Conservation (phyloP, 495 filamentous ascomycete genomes). For the Aspergillus cavernicola region DNA sequence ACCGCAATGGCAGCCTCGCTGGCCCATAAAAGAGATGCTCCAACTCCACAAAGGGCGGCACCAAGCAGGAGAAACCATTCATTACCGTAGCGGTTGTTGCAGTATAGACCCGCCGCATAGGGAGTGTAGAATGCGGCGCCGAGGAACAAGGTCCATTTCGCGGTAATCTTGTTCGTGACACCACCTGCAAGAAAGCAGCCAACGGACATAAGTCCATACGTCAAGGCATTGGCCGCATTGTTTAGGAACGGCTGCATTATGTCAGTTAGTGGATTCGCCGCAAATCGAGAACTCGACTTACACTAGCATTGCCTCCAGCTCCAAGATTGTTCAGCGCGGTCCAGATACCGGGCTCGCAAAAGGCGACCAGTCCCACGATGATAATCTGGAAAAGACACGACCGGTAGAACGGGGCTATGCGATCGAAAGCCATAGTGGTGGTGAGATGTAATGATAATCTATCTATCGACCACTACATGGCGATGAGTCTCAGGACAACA, state of each 20-base stretch:
- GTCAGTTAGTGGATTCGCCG: too few species aligned
- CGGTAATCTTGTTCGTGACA: constrained; percentile 50
- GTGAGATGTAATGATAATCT: background rate
- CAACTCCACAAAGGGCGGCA: constrained; percentile 50
- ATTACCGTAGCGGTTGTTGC: constrained; percentile 55
- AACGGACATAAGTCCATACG: constrained; percentile 56
- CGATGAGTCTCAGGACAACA: background rate
- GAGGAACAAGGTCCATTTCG: constrained; percentile 50
- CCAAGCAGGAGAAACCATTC: constrained; percentile 57
- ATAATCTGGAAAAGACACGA: constrained; percentile 54
- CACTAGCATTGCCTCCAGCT: constrained; percentile 53
- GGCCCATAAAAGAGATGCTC: constrained; percentile 54
- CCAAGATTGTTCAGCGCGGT: constrained; percentile 55
- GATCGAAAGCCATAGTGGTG: background rate
- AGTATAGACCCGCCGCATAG: constrained; percentile 54
- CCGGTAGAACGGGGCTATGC: constrained; percentile 30
- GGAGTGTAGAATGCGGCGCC: constrained; percentile 55
- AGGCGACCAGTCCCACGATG: constrained; percentile 51
- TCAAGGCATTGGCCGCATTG: constrained; percentile 56
- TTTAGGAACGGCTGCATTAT: background rate
- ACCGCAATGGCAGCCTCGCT: constrained; percentile 56
- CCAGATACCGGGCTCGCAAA: constrained; percentile 59
- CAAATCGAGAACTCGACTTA: constrained; percentile 31
- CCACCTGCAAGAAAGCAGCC: constrained; percentile 50
- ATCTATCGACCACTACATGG: background rate